These are phyloP conservation scores for Planoprotostelium fungivorum DNA, from an alignment of 78 protist genomes.

Conservation along the genomic window DNA sequence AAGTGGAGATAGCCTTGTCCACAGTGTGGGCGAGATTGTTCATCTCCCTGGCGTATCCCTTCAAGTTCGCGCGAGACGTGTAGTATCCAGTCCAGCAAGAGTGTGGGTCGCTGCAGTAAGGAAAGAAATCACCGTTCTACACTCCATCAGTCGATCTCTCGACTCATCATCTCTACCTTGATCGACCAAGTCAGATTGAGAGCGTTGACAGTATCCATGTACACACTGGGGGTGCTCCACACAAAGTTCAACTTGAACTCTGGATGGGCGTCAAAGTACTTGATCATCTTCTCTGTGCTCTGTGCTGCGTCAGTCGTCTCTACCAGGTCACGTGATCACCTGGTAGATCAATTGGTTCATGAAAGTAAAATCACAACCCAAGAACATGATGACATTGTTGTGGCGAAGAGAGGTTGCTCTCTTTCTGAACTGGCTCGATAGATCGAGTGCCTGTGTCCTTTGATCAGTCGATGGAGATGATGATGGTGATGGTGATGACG, in stretches of 20 bases:
- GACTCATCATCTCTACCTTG: slow-evolving; percentile 64
- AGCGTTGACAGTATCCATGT: slow-evolving; percentile 39
- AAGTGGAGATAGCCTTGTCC: slow-evolving; percentile 6
- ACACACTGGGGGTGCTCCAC: slow-evolving; percentile 65
- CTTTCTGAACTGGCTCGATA: background rate
- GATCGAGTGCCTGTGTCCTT: background rate
- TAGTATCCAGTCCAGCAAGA: slow-evolving; percentile 92
- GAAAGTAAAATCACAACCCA: slow-evolving; percentile 83
- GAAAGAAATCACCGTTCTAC: slow-evolving; percentile 75
- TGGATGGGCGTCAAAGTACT: slow-evolving; percentile 50
- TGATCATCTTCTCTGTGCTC: slow-evolving; percentile 75
- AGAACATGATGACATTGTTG: slow-evolving; percentile 65
- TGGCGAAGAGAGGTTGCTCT: background rate
- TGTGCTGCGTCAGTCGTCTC: background rate
- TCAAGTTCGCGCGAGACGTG: slow-evolving; percentile 74
- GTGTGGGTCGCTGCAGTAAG: slow-evolving; percentile 67
- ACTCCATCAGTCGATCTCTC: background rate
- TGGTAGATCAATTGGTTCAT: slow-evolving; percentile 54
- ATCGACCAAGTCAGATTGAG: slow-evolving; percentile 31
- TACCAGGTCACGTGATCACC: background rate
- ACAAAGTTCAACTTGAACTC: slow-evolving; percentile 33
- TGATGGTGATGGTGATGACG: background rate
- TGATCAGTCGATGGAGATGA: background rate
- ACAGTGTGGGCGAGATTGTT: slow-evolving; percentile 22
- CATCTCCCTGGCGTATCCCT: slow-evolving; percentile 59